phyloP scores from a whole-genome alignment of 371 early-diverging fungal genomes.

The Mortierella sp. region DNA sequence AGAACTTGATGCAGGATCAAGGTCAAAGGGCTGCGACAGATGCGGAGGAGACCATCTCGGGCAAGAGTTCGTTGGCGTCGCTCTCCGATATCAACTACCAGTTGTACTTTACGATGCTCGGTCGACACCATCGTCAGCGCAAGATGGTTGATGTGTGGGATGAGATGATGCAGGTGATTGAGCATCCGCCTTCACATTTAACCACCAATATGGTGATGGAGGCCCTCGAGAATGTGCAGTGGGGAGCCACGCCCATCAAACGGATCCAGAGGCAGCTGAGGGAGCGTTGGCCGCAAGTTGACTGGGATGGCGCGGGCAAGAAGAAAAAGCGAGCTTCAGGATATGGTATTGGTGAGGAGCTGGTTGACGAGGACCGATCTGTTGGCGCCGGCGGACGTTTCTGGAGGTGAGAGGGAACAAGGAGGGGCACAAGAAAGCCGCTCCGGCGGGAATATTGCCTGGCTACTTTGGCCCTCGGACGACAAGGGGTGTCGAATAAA shows the following conservation, averaged over 20 bases:
- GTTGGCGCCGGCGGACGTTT: slow-evolving; percentile 18
- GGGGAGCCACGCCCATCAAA: slow-evolving; percentile 47
- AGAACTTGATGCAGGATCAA: neutral
- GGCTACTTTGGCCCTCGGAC: neutral
- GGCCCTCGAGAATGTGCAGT: slow-evolving; percentile 51
- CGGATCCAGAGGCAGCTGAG: slow-evolving; percentile 28
- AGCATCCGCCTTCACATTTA: slow-evolving; percentile 17
- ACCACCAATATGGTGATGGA: slow-evolving; percentile 33
- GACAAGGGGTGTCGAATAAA: neutral
- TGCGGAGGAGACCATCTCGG: neutral
- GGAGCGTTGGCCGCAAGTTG: slow-evolving; percentile 32
- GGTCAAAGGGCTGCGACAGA: neutral
- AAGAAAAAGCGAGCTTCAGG: neutral
- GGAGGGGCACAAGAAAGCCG: slow-evolving; percentile 12
- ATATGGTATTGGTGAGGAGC: neutral
- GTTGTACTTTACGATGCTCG: slow-evolving; percentile 43
- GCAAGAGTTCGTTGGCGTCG: neutral
- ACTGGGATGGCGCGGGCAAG: slow-evolving; percentile 14
- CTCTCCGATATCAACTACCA: slow-evolving; percentile 45
- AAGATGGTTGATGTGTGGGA: slow-evolving; percentile 51
- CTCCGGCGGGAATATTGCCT: slow-evolving; percentile 16
- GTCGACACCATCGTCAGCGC: slow-evolving; percentile 44
- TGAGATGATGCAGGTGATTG: slow-evolving; percentile 39
- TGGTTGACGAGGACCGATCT: neutral
- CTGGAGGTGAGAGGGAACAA: slow-evolving; percentile 26